Percentiles rank a stretch among this genome's conserved stretches.
phyloP scores from a whole-genome alignment of 1,139 yeast genomes.

The Suhomyces anneliseae region DNA sequence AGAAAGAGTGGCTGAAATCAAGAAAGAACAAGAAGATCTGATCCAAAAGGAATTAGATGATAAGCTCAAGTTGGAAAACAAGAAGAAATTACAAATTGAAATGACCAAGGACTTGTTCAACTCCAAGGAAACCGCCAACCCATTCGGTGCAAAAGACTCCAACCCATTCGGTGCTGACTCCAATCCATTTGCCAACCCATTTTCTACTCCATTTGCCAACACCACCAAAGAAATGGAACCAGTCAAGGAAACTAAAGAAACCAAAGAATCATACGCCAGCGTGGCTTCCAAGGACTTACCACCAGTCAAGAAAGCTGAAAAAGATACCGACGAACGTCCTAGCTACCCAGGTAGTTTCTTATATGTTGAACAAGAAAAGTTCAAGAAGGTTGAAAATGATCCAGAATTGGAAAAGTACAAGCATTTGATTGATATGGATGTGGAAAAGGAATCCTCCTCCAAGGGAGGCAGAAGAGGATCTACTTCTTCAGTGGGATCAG shows the following conservation, averaged over 20 bases:
- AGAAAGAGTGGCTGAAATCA: conserved; percentile 39
- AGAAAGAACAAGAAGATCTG: conserved; percentile 37
- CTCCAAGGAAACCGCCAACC: conserved; percentile 20
- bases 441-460: conserved; percentile 10
- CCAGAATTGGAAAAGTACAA: conserved; percentile 48
- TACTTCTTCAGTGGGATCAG: conserved; percentile 20
- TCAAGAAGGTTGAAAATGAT: conserved; percentile 37
- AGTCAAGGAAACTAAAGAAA: conserved; percentile 1
- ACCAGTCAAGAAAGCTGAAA: neutral
- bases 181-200: conserved; percentile 33
- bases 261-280: conserved; percentile 25
- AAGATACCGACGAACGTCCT: conserved; percentile 31
- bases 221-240: neutral
- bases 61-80: conserved; percentile 22
- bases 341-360: conserved; percentile 63
- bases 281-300: conserved; percentile 19
- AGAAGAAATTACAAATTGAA: conserved; percentile 34
- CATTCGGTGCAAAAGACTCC: conserved; percentile 23
- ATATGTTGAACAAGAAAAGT: conserved; percentile 66
- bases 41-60: conserved; percentile 29
- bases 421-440: conserved; percentile 50
- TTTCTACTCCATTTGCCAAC: conserved; percentile 16
- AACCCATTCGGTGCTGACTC: conserved; percentile 24
- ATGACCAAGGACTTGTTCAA: conserved; percentile 46
- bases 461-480: conserved; percentile 14